These are phyloP conservation scores for Triangularia setosa DNA, from an alignment of 2,329 filamentous ascomycete species.

Conservation along the genomic window DNA sequence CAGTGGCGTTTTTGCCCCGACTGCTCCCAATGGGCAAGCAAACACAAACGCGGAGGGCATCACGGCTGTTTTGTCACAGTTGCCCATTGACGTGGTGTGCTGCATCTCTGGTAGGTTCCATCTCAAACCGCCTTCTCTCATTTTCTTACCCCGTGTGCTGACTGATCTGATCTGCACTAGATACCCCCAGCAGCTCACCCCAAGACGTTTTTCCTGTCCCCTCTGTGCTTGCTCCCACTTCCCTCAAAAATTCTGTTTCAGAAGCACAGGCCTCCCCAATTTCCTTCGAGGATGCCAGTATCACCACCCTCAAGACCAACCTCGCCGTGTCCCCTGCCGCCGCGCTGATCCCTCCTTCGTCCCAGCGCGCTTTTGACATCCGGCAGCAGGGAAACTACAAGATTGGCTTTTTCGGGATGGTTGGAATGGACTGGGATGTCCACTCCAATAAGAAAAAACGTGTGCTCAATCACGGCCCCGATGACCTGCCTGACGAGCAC, in stretches of 20 bases:
- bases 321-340: neutral
- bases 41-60: neutral
- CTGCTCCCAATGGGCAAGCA: neutral
- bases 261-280: neutral
- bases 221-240: neutral
- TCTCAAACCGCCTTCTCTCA: neutral
- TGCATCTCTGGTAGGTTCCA: neutral
- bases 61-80: neutral
- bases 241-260: neutral
- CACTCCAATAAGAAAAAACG: neutral
- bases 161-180: neutral
- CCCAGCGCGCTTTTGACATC: neutral
- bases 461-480: neutral
- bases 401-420: constrained; percentile 4
- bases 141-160: neutral
- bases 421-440: neutral
- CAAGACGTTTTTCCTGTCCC: neutral
- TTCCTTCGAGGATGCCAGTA: neutral
- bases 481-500: neutral
- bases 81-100: constrained; percentile 5
- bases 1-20: constrained; percentile 1
- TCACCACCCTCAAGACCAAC: neutral
- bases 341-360: neutral
- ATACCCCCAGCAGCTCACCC: neutral
- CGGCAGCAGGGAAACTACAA: neutral